Conservation (phyloP, 768 basidiomycete genomes). For the Scleroderma citrinum region DNA sequence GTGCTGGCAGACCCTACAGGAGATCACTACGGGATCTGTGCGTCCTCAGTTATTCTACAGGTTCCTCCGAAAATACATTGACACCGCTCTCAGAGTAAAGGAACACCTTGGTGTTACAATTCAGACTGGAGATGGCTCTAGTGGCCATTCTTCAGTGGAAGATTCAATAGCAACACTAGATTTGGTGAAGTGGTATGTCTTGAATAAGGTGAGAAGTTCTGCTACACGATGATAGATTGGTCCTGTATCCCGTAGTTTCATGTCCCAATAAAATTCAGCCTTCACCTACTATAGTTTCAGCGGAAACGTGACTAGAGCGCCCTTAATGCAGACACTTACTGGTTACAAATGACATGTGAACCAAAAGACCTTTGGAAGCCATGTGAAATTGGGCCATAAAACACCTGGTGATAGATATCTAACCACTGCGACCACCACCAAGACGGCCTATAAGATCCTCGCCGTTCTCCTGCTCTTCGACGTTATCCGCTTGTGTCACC, state of each 20-base stretch:
- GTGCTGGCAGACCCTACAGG: conserved; percentile 68
- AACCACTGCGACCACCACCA: conserved; percentile 60
- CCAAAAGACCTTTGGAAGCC: conserved; percentile 21
- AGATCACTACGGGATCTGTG: conserved; percentile 80
- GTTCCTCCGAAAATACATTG: conserved; percentile 6
- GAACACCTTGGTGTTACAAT: conserved; percentile 79
- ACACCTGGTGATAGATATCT: conserved; percentile 26
- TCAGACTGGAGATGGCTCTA: conserved; percentile 67
- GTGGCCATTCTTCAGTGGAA: conserved; percentile 86
- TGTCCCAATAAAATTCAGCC: background rate
- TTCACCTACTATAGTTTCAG: background rate
- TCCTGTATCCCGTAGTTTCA: background rate
- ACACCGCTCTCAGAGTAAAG: conserved; percentile 50
- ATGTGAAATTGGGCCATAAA: conserved; percentile 8
- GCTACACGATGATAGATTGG: conserved; percentile 11
- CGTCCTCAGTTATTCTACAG: conserved; percentile 9
- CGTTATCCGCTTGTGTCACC: conserved; percentile 82
- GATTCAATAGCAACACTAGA: conserved; percentile 88
- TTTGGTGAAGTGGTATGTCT: conserved; percentile 76
- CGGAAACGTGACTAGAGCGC: background rate
- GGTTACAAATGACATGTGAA: conserved; percentile 8
- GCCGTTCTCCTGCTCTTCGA: conserved; percentile 80
- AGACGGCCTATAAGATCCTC: conserved; percentile 78
- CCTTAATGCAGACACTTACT: background rate
- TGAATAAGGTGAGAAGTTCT: conserved; percentile 46